Base-by-base conservation (phyloP, 768 basidiomycete genomes). In the Rhizopogon salebrosus region DNA sequence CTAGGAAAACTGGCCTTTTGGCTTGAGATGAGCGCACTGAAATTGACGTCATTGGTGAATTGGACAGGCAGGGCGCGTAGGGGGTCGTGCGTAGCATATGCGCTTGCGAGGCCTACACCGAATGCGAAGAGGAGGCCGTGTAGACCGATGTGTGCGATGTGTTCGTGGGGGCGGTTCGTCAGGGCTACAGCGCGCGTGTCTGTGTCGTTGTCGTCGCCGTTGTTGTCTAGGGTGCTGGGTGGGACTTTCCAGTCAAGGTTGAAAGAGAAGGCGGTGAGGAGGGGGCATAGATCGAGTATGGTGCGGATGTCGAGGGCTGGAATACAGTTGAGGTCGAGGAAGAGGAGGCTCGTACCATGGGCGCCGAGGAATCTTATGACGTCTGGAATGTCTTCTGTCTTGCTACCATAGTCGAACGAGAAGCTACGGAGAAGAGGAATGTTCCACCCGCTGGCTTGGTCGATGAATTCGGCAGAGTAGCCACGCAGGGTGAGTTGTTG, bases 191-290 rank as follows among this genome's bases (percentile, higher is more conserved):
- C 58, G 46, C 72, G 34, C 48, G 67, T 40, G 68, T 70, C 46
- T 61, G 31, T 4, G 13, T 60, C 40, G 29, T 56, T 49, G 22
- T 54, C 22, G 20, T 68, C 66, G 1, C 31, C 39, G 20, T 60
- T 8, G 4, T 55, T 27, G 24, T 62, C 54, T 20, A 61, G 52
- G 54, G 54, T 3, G 51, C 13, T 48, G 11, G 65, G 63, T 0
- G 54, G n/a, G 14, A 85, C 66, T 11, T 78, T 77, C 87, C 89
- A 89, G 63, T 91, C 89, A 24, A 76, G 80, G 62, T 89, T 90
- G 71, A 91, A 89, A 22, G 78, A 75, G 63, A 91, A 82, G 0
- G 82, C 78, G 18, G 65, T 70, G 27, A 91, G 77, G 43, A 72
- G 63, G 0, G 85, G 87, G 57, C 87, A 89, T 6, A 80, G 65